phyloP scores from a whole-genome alignment of 495 filamentous ascomycete genomes.

The Talaromyces proteolyticus region DNA sequence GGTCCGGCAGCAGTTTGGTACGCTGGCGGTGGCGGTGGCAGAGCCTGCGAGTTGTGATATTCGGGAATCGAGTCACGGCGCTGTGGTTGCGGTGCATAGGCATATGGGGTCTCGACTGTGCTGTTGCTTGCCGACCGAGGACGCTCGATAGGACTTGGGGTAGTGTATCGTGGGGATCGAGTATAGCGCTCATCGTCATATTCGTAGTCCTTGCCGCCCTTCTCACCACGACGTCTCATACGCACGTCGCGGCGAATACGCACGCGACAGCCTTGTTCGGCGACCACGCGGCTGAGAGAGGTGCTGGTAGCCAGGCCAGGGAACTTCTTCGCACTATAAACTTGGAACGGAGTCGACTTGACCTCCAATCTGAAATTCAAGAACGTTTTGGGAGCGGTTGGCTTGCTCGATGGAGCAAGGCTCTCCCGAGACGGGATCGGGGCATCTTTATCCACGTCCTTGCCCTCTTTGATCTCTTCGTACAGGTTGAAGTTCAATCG shows the following conservation, averaged over 20 bases:
- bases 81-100: constrained; percentile 25
- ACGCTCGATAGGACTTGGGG: constrained; percentile 46
- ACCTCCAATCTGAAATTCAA: constrained; percentile 79
- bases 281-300: constrained; percentile 78
- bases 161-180: constrained; percentile 55
- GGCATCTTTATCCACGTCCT: constrained; percentile 54
- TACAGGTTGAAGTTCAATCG: constrained; percentile 86
- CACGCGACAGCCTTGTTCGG: constrained; percentile 95
- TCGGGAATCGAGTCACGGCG: constrained; percentile 53
- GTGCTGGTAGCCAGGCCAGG: constrained; percentile 92
- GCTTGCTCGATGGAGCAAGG: constrained; percentile 17
- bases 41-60: constrained; percentile 29
- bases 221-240: constrained; percentile 84
- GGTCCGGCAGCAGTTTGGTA: constrained; percentile 26
- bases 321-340: constrained; percentile 98
- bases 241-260: constrained; percentile 94
- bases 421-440: constrained; percentile 16
- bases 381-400: constrained; percentile 31
- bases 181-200: constrained; percentile 60
- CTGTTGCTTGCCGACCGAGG: constrained; percentile 73
- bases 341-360: constrained; percentile 78
- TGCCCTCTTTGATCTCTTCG: constrained; percentile 79
- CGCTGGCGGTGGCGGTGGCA: constrained; percentile 17
- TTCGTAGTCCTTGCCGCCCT: constrained; percentile 53
- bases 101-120: constrained; percentile 43